Conservation (phyloP, 73 alveolate genomes). For the Uronychia binucleata region DNA sequence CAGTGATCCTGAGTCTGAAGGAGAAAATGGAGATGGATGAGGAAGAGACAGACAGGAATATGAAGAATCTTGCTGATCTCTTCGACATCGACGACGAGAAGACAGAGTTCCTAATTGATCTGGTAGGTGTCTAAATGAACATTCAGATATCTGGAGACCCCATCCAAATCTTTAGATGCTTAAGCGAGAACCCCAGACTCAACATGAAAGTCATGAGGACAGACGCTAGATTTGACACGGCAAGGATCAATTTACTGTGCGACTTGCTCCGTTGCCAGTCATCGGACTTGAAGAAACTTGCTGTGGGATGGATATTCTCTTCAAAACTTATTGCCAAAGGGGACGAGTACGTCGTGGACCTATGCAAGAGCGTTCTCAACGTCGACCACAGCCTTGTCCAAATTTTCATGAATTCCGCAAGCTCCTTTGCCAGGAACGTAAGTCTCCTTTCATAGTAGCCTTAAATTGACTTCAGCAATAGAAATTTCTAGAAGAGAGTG, state of each 20-base stretch:
- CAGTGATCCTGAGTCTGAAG: neutral
- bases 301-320: conserved; percentile 21
- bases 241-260: conserved; percentile 3
- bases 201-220: neutral
- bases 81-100: conserved; percentile 13
- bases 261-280: neutral
- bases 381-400: neutral
- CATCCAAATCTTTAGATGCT: conserved; percentile 4
- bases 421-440: neutral
- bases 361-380: neutral
- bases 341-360: neutral
- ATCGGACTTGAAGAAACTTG: conserved; percentile 4
- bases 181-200: neutral
- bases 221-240: conserved; percentile 7
- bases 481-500: neutral
- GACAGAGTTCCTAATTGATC: conserved; percentile 8
- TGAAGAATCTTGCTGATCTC: neutral
- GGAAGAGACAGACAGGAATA: neutral
- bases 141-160: conserved; percentile 18
- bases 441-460: neutral
- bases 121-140: neutral
- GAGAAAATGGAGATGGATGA: neutral
- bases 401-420: neutral
- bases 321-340: conserved; percentile 1
- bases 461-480: no score